Conservation (phyloP, 176 grass and related monocot species). For the Chrysopogon serrulatus region DNA sequence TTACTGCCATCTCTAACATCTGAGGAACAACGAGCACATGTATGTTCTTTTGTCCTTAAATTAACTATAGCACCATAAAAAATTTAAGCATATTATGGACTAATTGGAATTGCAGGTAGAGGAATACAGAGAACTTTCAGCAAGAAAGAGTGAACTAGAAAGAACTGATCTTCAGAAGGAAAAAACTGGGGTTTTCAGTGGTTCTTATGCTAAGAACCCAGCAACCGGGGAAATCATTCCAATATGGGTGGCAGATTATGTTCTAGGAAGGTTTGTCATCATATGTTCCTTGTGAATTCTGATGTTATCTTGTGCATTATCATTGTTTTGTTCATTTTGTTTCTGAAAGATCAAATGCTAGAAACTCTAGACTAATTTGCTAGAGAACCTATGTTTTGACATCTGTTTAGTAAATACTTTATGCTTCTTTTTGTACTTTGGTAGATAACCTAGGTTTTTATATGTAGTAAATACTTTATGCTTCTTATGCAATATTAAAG, state of each 20-base stretch:
- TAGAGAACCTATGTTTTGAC: not conserved
- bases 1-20: conserved; percentile 65
- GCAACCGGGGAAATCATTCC: conserved; percentile 84
- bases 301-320: not conserved
- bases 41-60: conserved; percentile 39
- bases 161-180: conserved; percentile 99
- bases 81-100: not conserved
- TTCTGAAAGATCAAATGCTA: not conserved
- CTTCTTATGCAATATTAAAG: not conserved
- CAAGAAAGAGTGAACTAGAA: conserved; percentile 91
- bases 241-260: conserved; percentile 99
- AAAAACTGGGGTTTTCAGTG: conserved; percentile 97
- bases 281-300: not conserved
- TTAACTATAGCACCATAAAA: conserved; percentile 9
- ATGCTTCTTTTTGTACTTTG: not conserved
- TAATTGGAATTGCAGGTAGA: conserved; percentile 57
- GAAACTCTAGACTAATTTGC: not conserved
- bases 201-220: conserved; percentile 91
- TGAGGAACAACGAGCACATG: conserved; percentile 53
- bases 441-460: not conserved
- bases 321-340: not conserved
- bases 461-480: not conserved
- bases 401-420: not conserved
- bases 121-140: conserved; percentile 65
- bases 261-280: conserved; percentile 83